Base-by-base conservation (phyloP, 805 yeast species). In the Ogataea methanolica region DNA sequence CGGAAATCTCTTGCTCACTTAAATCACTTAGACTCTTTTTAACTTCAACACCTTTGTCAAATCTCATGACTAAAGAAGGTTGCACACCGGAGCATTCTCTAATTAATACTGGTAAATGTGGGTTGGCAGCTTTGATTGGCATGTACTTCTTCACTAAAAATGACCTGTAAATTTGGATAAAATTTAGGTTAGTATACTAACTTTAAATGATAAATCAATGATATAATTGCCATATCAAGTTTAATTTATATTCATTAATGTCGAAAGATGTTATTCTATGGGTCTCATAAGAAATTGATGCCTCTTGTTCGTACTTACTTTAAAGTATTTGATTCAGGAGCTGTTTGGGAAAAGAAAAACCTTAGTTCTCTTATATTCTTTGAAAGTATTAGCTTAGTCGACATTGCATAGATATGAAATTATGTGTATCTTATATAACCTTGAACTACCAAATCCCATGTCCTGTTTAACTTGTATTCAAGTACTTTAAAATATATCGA, bases 281-380 rank as follows among this genome's bases (percentile, higher is more conserved):
- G 26, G 8, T n/a, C 21, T 16, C 11, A 15, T 2, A 26, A n/a
- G 9, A 8, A n/a, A 4, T 1, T 23, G 4, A 14, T 14, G 17
- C 5, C n/a, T 6, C n/a, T 4, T 14, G 19, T 26, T 52, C 57
- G 19, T 26, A 54, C 57, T 44, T 46, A 54, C 80, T 76, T 80
- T 57, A 87, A 71, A 7, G 85, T 80, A 9, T 71, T 73, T 14
- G 91, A 79, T 5, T 88, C 79, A 52, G 80, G 79, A n/a, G 86
- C 85, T n/a, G 83, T 75, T 67, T 85, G 94, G 33, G 89, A 83
- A 54, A 88, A 73, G 61, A 88, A 89, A 69, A 87, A 85, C 67
- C 96, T 79, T 61, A 88, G 74, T 72, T 88, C 96, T 63, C 75
- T 86, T 54, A 88, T 75, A 11, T 86, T 77, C 33, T 69, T 64